Conservation (phyloP, 805 yeast species). For the Barnettozyma pratensis region DNA sequence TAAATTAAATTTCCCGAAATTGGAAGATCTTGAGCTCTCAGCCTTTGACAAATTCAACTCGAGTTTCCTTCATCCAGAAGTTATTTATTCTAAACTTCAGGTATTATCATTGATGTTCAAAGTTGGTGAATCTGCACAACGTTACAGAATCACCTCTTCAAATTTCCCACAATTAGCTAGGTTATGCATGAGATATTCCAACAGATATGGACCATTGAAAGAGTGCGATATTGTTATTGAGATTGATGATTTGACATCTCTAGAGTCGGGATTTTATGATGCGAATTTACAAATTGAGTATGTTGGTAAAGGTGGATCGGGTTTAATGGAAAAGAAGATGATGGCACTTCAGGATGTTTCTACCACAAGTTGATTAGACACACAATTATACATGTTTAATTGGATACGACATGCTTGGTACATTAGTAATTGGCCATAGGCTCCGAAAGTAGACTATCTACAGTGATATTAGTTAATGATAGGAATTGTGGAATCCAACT, state of each 20-base stretch:
- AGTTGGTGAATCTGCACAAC: conserved; percentile 7
- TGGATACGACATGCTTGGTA: too few relatives aligned
- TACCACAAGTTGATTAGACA: too few relatives aligned
- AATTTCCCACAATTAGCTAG: conserved; percentile 13
- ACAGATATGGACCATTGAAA: conserved; percentile 18
- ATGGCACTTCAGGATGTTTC: neutral
- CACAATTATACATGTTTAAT: too few relatives aligned
- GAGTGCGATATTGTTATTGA: conserved; percentile 14
- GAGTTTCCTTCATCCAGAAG: conserved; percentile 1
- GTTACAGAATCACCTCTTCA: conserved; percentile 2
- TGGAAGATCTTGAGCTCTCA: conserved; percentile 5
- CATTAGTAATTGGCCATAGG: too few relatives aligned
- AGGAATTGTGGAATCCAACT: too few relatives aligned
- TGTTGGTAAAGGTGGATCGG: neutral
- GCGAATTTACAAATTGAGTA: conserved; percentile 1
- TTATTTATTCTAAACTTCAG: conserved; percentile 8
- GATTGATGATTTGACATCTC: conserved; percentile 4
- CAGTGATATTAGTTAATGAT: too few relatives aligned
- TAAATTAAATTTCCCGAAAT: conserved; percentile 6
- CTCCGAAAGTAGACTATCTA: too few relatives aligned
- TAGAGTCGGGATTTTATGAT: conserved; percentile 2
- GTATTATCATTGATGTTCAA: conserved; percentile 1
- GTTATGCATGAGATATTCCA: conserved; percentile 12
- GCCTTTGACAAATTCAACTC: conserved; percentile 15
- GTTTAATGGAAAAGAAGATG: neutral